Evolutionary conservation across 192 early-diverging fungal genomes (phyloP).

Genomic region (Umbelopsis vinacea): DNA sequence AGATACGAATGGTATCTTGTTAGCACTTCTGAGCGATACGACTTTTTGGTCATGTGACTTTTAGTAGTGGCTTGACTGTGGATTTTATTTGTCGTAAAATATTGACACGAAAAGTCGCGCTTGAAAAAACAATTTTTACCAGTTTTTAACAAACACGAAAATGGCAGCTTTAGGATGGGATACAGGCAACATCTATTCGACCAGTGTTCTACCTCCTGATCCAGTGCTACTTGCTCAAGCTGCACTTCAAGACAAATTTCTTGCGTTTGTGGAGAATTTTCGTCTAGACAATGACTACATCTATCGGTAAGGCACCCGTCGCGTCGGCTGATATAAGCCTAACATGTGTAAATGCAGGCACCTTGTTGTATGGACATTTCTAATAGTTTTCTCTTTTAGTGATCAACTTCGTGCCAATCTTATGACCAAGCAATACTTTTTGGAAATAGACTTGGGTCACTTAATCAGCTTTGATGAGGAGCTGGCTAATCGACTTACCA

Average conservation of each 20-base stretch:
- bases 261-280: constrained; percentile 87
- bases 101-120: constrained; percentile 5
- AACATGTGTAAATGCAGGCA: not conserved
- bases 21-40: too few relatives aligned
- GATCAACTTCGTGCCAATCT: constrained; percentile 91
- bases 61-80: too few relatives aligned
- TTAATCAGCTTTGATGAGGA: constrained; percentile 83
- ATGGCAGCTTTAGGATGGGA: constrained; percentile 82
- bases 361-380: too few relatives aligned
- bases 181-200: constrained; percentile 73
- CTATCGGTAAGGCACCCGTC: constrained; percentile 62
- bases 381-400: constrained; percentile 34
- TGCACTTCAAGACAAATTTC: constrained; percentile 69
- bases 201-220: constrained; percentile 67
- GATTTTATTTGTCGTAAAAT: not conserved
- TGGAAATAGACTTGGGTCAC: constrained; percentile 90
- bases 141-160: constrained; percentile 18
- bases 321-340: not conserved
- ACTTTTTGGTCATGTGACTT: too few relatives aligned
- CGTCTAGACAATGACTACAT: constrained; percentile 82
- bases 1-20: too few relatives aligned
- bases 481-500: constrained; percentile 78
- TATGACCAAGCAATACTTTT: constrained; percentile 71
- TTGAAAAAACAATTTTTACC: constrained; percentile 12
- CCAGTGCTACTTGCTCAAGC: constrained; percentile 59